Base-by-base conservation (phyloP, 768 basidiomycete species). In the Amanita muscaria region DNA sequence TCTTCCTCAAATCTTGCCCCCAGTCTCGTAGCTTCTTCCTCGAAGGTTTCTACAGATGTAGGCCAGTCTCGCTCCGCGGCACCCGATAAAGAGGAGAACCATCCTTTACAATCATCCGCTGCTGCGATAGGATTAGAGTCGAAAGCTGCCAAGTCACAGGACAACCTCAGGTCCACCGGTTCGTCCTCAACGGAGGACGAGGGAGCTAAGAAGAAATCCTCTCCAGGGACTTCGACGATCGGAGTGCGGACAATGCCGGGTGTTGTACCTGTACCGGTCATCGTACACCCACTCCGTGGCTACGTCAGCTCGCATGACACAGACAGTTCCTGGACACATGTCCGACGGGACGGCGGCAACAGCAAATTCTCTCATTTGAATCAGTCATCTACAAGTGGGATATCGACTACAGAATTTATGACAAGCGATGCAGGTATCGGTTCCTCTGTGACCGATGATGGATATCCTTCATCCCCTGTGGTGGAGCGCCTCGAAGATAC, bases 291-390 rank as follows among this genome's bases (percentile, higher is more conserved):
- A 30, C 25, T 21, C 43, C n/a, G 4, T 41, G 49, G 32, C 25
- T 25, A 7, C 6, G 21, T 68, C 46, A 59, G 60, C 33, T 68
- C 64, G 12, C 55, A 61, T 40, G 76, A 76, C 47, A 76, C 73
- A 2, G 79, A 83, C 50, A 67, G 72, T 25, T 78, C 79, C 4
- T 86, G 84, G 84, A 85, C 83, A 16, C 79, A 77, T 44, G 78
- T 86, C n/a, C 73, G 75, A 50, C 63, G 72, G 22, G 65, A 64
- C n/a, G 67, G 64, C 39, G 51, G 46, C 33, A 32, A 25, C 12
- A 12, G 16, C 22, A 31, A 18, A 21, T 23, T 32, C 45, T 48
- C 51, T 37, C 32, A 46, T 51, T 37, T 41, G 33, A 46, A 44
- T 51, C 54, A 33, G 41, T 16, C 49, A 30, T 35, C 48, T 42